phyloP scores from a whole-genome alignment of 2,329 filamentous ascomycete genomes.

The Myriosclerotinia scirpicola region DNA sequence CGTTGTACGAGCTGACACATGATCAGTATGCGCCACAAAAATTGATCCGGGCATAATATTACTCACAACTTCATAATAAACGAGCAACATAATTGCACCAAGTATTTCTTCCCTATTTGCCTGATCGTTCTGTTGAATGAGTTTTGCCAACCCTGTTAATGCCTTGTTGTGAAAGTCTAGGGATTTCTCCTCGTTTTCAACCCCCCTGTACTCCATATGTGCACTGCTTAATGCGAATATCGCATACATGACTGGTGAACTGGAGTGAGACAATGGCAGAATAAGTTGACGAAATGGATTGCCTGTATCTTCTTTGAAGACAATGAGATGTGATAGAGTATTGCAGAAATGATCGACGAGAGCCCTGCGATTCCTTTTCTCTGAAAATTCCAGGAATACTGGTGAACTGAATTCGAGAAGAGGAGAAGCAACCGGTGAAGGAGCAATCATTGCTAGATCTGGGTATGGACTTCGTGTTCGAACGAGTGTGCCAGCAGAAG shows the following conservation, averaged over 20 bases:
- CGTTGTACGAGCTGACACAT: constrained; percentile 57
- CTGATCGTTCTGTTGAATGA: constrained; percentile 54
- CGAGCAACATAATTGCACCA: constrained; percentile 59
- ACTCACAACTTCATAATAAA: constrained; percentile 64
- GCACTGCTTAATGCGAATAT: constrained; percentile 82
- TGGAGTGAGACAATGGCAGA: constrained; percentile 55
- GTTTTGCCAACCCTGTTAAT: constrained; percentile 55
- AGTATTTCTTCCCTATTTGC: constrained; percentile 57
- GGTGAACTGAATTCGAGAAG: constrained; percentile 54
- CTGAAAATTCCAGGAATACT: constrained; percentile 57
- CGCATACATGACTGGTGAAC: constrained; percentile 69
- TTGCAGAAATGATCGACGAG: constrained; percentile 65
- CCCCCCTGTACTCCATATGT: constrained; percentile 69
- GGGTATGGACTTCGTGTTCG: constrained; percentile 37
- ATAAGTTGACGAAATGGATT: constrained; percentile 65
- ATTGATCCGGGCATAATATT: not conserved
- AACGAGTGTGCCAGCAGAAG: constrained; percentile 26
- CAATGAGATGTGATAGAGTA: constrained; percentile 63
- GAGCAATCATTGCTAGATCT: constrained; percentile 39
- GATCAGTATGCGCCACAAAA: constrained; percentile 27
- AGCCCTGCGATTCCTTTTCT: constrained; percentile 53
- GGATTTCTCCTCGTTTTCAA: constrained; percentile 54
- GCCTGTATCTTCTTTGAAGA: constrained; percentile 62
- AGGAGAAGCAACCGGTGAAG: constrained; percentile 28
- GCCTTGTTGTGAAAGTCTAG: constrained; percentile 60